These are phyloP conservation scores for Omphalotus guepiniiformis DNA, from an alignment of 768 basidiomycete genomes.

Conservation along the genomic window DNA sequence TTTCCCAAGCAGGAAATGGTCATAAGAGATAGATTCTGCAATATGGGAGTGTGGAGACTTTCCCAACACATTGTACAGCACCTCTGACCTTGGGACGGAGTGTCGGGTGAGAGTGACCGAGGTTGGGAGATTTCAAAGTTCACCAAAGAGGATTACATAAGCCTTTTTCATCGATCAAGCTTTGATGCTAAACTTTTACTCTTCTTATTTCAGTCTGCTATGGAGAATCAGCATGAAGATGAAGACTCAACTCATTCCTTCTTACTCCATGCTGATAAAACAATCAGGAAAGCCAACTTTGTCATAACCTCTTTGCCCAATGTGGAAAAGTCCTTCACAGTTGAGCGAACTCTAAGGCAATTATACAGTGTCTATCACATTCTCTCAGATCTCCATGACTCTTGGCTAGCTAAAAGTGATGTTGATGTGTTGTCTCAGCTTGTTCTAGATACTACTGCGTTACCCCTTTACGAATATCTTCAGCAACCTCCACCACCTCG, in stretches of 20 bases:
- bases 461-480: not conserved
- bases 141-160: too few species aligned
- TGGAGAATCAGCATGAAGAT: too few species aligned
- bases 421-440: not conserved
- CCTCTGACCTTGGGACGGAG: too few species aligned
- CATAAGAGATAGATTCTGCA: too few species aligned
- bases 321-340: slow-evolving; percentile 12
- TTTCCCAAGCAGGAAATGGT: too few species aligned
- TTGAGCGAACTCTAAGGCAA: slow-evolving; percentile 8
- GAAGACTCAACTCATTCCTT: not conserved
- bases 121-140: too few species aligned
- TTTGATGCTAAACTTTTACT: too few species aligned
- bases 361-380: slow-evolving; percentile 9
- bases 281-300: slow-evolving; percentile 12
- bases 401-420: not conserved
- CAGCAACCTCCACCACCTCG: not conserved
- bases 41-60: too few species aligned
- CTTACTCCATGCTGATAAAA: slow-evolving; percentile 7
- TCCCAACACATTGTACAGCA: too few species aligned
- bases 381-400: slow-evolving; percentile 9
- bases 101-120: too few species aligned
- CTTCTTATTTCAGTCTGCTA: too few species aligned
- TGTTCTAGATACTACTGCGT: not conserved
- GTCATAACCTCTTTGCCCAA: slow-evolving; percentile 16
- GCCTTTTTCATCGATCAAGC: too few species aligned